Base-by-base conservation (phyloP, 2,329 filamentous ascomycete genomes). In the Calonectria multiphialidica region DNA sequence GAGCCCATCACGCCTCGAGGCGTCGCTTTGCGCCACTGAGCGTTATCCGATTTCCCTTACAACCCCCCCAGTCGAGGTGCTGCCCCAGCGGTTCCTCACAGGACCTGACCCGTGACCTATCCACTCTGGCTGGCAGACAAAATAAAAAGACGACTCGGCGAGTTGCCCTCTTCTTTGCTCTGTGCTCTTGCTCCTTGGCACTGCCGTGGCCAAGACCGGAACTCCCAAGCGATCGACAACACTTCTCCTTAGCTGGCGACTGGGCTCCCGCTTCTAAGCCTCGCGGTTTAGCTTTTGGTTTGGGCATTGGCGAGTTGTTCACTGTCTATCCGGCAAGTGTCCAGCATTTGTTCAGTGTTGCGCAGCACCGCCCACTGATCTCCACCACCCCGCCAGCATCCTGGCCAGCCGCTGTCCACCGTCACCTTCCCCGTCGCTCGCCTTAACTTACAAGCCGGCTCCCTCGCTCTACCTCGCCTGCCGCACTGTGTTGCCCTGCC, bases 1-100 rank as follows among this genome's bases (percentile, higher is more conserved):
- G 75, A 77, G 77, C 77, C 76, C 74, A 76, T 77, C 61, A 72
- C 75, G 70, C 75, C 74, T 65, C 61, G 62, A 76, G 76, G 76
- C 74, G 73, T 76, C 68, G 70, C 67, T 76, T 69, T 76, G 69
- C 69, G 69, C 75, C 77, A 77, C 75, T 78, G 72, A 76, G 70
- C 71, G 65, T 68, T 66, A 45, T 55, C 55, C 62, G 68, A 71
- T 71, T 66, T 67, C 35, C 68, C 50, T 28, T 62, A 57, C 47
- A 70, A 63, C 47, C 50, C 37, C 33, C 50, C 62, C 45, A 57
- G 59, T 57, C 53, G 28, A 61, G 53, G 50, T 25, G 50, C 33
- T 44, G 47, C 67, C 53, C 63, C 68, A 63, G 68, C 68, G 55
- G 68, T 71, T 66, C 68, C 35, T 71, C 50, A 10, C 62, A 40